Conservation (phyloP, 2,329 filamentous ascomycete species). For the Aureobasidium sp. region DNA sequence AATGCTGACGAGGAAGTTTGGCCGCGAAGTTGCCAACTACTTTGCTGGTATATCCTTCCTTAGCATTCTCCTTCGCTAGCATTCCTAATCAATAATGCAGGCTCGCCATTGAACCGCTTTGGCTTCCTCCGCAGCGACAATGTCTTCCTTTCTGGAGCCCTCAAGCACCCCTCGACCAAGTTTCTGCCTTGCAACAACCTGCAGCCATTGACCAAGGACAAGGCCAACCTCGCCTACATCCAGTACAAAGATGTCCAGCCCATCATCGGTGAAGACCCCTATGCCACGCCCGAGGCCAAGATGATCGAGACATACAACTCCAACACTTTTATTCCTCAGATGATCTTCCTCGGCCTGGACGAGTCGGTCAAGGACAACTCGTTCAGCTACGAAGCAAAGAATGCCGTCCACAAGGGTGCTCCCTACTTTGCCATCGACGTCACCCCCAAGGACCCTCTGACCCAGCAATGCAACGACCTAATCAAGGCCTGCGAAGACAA, state of each 20-base stretch:
- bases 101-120: slow-evolving; percentile 69
- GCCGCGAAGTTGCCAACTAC: slow-evolving; percentile 75
- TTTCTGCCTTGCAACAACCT: slow-evolving; percentile 79
- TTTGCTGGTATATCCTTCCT: slow-evolving; percentile 49
- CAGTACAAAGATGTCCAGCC: slow-evolving; percentile 60
- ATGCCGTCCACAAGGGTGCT: slow-evolving; percentile 63
- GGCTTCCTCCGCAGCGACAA: slow-evolving; percentile 69
- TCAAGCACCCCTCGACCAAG: slow-evolving; percentile 56
- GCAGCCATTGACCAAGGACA: slow-evolving; percentile 60
- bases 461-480: slow-evolving; percentile 56
- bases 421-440: slow-evolving; percentile 90
- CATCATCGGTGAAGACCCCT: slow-evolving; percentile 66
- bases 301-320: slow-evolving; percentile 69
- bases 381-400: slow-evolving; percentile 56
- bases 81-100: slow-evolving; percentile 28
- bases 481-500: slow-evolving; percentile 53
- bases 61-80: not conserved
- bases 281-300: slow-evolving; percentile 64
- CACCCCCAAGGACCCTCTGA: slow-evolving; percentile 57
- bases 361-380: slow-evolving; percentile 49
- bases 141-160: slow-evolving; percentile 61
- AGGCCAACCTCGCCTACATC: slow-evolving; percentile 59
- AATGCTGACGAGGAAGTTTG: slow-evolving; percentile 71
- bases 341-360: slow-evolving; percentile 81
- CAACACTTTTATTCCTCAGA: slow-evolving; percentile 55